A percentile compares a stretch with the other conserved stretches of the same genome.
These are phyloP conservation scores for Protostelium mycophagum DNA, from an alignment of 78 protist species.

Conservation along the genomic window DNA sequence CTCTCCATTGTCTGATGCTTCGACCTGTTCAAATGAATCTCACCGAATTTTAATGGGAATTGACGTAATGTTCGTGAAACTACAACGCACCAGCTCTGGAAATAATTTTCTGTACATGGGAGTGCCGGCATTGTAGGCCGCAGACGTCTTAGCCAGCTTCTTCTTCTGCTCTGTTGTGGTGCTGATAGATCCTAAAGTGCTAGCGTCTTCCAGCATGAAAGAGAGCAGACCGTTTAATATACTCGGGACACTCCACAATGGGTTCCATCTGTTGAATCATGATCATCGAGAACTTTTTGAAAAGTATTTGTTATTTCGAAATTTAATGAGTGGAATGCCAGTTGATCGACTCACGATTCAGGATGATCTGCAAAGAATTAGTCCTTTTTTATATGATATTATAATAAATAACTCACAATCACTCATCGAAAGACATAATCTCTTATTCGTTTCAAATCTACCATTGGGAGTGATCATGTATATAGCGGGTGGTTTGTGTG, in stretches of 20 bases:
- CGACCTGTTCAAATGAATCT: too few species aligned
- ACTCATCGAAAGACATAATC: constrained; percentile 71
- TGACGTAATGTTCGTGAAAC: too few species aligned
- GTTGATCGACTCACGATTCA: background rate
- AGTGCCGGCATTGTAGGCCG: background rate
- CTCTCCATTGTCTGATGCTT: too few species aligned
- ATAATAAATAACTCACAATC: constrained; percentile 34
- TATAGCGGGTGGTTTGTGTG: constrained; percentile 67
- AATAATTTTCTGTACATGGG: background rate
- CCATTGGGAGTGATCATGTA: constrained; percentile 76
- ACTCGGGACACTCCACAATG: constrained; percentile 36
- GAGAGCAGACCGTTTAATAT: constrained; percentile 56
- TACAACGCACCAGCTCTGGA: background rate
- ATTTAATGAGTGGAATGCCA: background rate
- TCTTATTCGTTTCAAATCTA: constrained; percentile 40
- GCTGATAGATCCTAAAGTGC: background rate
- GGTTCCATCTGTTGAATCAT: constrained; percentile 69
- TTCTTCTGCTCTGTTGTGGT: background rate
- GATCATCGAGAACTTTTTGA: background rate
- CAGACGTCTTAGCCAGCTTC: background rate
- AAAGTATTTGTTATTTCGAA: background rate
- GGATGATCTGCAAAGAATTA: background rate
- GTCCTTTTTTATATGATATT: too few species aligned
- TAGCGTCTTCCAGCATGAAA: constrained; percentile 24
- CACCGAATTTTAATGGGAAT: too few species aligned